These are phyloP conservation scores for Hypoxylon intermedium DNA, from an alignment of 495 filamentous ascomycete species.

Conservation along the genomic window DNA sequence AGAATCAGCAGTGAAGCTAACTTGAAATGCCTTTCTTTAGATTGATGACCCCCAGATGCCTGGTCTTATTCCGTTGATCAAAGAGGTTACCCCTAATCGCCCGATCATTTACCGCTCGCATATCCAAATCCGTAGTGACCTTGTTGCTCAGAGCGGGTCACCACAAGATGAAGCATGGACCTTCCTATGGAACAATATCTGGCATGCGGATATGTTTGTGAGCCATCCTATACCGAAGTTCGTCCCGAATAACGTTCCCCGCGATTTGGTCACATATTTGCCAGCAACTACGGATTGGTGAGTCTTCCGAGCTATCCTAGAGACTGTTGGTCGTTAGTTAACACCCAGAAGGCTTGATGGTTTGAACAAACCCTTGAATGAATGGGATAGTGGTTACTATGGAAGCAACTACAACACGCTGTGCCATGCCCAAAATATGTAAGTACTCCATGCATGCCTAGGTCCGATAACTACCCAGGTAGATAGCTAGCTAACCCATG, in stretches of 20 bases:
- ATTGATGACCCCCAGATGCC: slow-evolving; percentile 92
- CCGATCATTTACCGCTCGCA: slow-evolving; percentile 84
- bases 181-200: slow-evolving; percentile 76
- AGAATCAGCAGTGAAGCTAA: too few species aligned
- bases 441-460: slow-evolving; percentile 31
- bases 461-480: too few species aligned
- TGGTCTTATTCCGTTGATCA: slow-evolving; percentile 77
- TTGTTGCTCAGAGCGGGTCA: slow-evolving; percentile 65
- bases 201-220: slow-evolving; percentile 79
- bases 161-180: slow-evolving; percentile 80
- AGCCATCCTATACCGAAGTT: slow-evolving; percentile 82
- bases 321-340: neutral
- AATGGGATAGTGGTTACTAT: slow-evolving; percentile 80
- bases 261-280: slow-evolving; percentile 74
- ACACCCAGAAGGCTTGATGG: slow-evolving; percentile 72
- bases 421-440: slow-evolving; percentile 66
- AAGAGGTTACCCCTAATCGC: slow-evolving; percentile 70
- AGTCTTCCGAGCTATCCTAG: slow-evolving; percentile 13
- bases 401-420: slow-evolving; percentile 73
- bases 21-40: slow-evolving; percentile 40
- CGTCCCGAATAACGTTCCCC: slow-evolving; percentile 72
- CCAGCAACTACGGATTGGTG: slow-evolving; percentile 86
- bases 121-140: slow-evolving; percentile 83
- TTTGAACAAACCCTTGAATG: slow-evolving; percentile 77
- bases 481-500: slow-evolving; percentile 18